A percentile compares a stretch with the other conserved stretches of the same genome.
Conservation (phyloP, 129 eudicot genomes). For the Flaveria robusta region DNA sequence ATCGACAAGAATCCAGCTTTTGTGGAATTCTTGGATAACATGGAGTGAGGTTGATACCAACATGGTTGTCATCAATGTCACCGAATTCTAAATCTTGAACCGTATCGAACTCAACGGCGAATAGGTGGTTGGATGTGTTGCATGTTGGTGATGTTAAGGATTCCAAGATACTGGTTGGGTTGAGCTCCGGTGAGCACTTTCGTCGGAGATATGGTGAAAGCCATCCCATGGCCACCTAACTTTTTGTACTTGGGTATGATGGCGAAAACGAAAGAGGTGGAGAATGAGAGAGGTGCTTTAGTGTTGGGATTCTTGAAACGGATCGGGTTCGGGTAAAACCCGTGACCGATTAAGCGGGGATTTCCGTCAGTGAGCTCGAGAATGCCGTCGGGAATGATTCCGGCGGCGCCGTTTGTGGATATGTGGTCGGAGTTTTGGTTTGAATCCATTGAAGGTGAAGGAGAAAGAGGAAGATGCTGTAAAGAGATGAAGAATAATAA, state of each 20-base stretch:
- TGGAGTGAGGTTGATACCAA: slow-evolving; percentile 61
- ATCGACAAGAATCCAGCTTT: slow-evolving; percentile 49
- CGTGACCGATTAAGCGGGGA: slow-evolving; percentile 56
- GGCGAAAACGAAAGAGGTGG: slow-evolving; percentile 68
- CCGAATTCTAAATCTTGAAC: slow-evolving; percentile 65
- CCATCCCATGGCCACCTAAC: slow-evolving; percentile 85
- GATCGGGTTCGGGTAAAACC: slow-evolving; percentile 51
- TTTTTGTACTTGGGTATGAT: slow-evolving; percentile 54
- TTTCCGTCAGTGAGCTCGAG: slow-evolving; percentile 57
- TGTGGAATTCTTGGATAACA: slow-evolving; percentile 57
- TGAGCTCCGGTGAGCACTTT: slow-evolving; percentile 59
- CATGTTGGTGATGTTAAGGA: slow-evolving; percentile 57
- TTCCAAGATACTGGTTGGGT: slow-evolving; percentile 73
- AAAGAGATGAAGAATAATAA: slow-evolving; percentile 1
- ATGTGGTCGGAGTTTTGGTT: slow-evolving; percentile 35
- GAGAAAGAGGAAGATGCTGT: slow-evolving; percentile 28
- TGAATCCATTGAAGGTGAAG: slow-evolving; percentile 57
- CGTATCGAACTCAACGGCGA: slow-evolving; percentile 79
- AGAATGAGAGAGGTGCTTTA: slow-evolving; percentile 56
- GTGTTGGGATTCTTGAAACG: slow-evolving; percentile 50
- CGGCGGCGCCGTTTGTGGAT: slow-evolving; percentile 49
- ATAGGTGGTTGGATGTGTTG: slow-evolving; percentile 62
- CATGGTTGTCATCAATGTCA: slow-evolving; percentile 70
- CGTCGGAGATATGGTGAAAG: slow-evolving; percentile 54
- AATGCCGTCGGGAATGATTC: slow-evolving; percentile 44